Percentiles rank a stretch among this genome's conserved stretches.
Conservation (phyloP, 306 rosid genomes). For the Fagus sylvatica region DNA sequence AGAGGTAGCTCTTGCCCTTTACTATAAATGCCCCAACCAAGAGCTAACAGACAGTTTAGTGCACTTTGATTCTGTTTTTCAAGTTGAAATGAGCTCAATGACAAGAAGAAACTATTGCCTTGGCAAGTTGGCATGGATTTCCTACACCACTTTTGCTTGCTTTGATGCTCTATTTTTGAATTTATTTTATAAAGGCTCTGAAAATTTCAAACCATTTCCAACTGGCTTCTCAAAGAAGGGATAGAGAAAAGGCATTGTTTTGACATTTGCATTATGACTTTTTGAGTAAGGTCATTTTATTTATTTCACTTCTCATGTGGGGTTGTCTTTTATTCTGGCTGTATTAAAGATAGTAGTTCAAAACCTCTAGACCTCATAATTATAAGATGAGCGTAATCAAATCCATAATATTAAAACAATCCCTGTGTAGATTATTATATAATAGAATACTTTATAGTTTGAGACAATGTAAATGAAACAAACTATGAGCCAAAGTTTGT, state of each 20-base stretch:
- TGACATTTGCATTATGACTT: conserved; percentile 24
- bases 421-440: not conserved
- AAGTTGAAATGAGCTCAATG: conserved; percentile 40
- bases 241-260: not conserved
- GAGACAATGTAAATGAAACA: not conserved
- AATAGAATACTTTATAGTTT: conserved; percentile 13
- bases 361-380: not conserved
- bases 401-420: not conserved
- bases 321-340: conserved; percentile 23
- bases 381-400: not conserved
- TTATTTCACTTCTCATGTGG: conserved; percentile 12
- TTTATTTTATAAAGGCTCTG: conserved; percentile 30
- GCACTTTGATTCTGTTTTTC: conserved; percentile 51
- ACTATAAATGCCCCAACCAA: conserved; percentile 57
- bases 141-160: conserved; percentile 41
- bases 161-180: conserved; percentile 24
- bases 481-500: conserved; percentile 24
- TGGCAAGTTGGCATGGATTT: conserved; percentile 53
- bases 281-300: conserved; percentile 2
- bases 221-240: conserved; percentile 28
- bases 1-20: conserved; percentile 46
- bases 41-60: conserved; percentile 52
- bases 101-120: conserved; percentile 53
- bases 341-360: not conserved
- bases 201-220: conserved; percentile 41